Base-by-base conservation (phyloP, 305 asterid genomes). In the Ilex paraguariensis region DNA sequence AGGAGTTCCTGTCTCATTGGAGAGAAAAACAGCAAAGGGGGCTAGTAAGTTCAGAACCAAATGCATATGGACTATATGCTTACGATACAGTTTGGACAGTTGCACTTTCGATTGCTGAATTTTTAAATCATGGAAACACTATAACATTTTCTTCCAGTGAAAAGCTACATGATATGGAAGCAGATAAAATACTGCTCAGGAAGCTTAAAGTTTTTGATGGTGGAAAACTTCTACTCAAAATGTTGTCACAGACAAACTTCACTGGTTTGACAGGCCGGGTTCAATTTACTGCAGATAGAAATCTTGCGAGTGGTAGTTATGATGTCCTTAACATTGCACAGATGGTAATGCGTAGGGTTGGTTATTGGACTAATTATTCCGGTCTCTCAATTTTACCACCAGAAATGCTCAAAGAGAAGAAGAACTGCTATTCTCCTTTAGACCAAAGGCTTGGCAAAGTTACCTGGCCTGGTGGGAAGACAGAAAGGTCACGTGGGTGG, bases 71-170 rank as follows among this genome's bases (percentile, higher is more conserved):
- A 31, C 63, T 78, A 45, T 82, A 74, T 69, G 88, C 88, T 30
- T 84, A 82, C 68, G 92, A 84, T 65, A 33, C 87, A 12, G 73
- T 84, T 67, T 84, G 88, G 88, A 44, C 73, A 4, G 65, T 80
- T 44, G 87, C 91, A 31, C 70, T 6, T 64, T 66, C 87, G 32
- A 63, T 78, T 6, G 75, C 74, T 52, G 62, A 55, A 12, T 60
- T 78, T 56, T 54, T 80, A 15, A 70, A 61, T 56, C 71, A 75
- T 63, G 60, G 57, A 0, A 50, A 55, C 40, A 68, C 31, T 28
- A 31, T 78, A 58, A 62, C 80, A 8, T 80, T 84, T 65, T 79
- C 80, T 45, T 66, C 66, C 6, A 65, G 50, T 7, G 30, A 51
- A n/a, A 31, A 50, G 46, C 56, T 60, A 32, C 61, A 60, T 40